A percentile compares a stretch with the other conserved stretches of the same genome.
Evolutionary conservation across 176 grass and related monocot genomes (phyloP).

Genomic region (Echinochloa phyllopogon): DNA sequence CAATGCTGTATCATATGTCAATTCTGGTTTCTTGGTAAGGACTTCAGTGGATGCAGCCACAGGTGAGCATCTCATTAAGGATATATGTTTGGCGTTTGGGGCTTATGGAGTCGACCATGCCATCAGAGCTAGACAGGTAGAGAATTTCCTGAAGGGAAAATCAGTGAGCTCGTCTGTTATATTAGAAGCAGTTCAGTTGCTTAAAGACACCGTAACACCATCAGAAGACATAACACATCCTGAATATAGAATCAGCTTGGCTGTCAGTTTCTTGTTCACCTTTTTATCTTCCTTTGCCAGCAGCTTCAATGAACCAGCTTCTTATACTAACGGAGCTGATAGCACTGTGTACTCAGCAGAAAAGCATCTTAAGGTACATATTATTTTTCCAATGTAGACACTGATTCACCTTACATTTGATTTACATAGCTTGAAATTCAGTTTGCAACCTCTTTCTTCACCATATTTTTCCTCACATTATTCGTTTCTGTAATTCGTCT

Average conservation of each 20-base stretch:
- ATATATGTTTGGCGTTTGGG: slow-evolving; percentile 67
- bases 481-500: too few species aligned
- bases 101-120: slow-evolving; percentile 70
- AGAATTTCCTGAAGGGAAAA: slow-evolving; percentile 76
- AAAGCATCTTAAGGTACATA: slow-evolving; percentile 47
- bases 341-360: background rate
- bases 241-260: slow-evolving; percentile 70
- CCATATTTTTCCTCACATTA: too few species aligned
- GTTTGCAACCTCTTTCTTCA: slow-evolving; percentile 7
- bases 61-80: slow-evolving; percentile 50
- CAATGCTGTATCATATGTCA: slow-evolving; percentile 84
- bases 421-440: slow-evolving; percentile 1
- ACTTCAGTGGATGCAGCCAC: slow-evolving; percentile 38
- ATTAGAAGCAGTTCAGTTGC: slow-evolving; percentile 59
- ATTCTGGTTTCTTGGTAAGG: slow-evolving; percentile 69
- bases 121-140: slow-evolving; percentile 68
- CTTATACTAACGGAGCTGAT: slow-evolving; percentile 31
- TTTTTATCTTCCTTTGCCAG: slow-evolving; percentile 71
- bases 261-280: slow-evolving; percentile 74
- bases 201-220: slow-evolving; percentile 55
- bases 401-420: background rate
- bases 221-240: slow-evolving; percentile 68
- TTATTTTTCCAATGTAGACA: background rate
- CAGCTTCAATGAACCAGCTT: slow-evolving; percentile 9
- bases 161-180: slow-evolving; percentile 50